Evolutionary conservation across 225 moss, liverwort and hornwort genomes (phyloP).

Genomic region (Marchantia polymorpha): DNA sequence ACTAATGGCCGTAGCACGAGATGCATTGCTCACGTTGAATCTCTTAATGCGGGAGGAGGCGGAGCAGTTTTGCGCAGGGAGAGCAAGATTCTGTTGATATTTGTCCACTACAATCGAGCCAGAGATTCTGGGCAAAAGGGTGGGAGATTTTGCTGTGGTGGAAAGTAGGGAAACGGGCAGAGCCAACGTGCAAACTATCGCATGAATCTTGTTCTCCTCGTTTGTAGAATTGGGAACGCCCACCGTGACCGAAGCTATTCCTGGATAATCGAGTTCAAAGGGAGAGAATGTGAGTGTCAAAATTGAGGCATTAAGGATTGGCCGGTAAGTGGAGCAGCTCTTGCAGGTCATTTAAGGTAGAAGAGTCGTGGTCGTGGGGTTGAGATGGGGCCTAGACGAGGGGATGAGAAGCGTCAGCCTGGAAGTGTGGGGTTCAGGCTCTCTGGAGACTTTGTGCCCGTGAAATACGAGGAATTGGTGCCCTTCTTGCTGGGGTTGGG

Average conservation of each 20-base stretch:
- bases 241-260: neutral
- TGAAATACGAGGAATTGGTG: neutral
- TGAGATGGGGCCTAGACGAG: conserved; percentile 4
- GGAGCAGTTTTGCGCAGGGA: too few relatives aligned
- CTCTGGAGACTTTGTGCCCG: neutral
- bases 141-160: neutral
- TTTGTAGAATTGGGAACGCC: neutral
- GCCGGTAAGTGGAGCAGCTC: neutral
- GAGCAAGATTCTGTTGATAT: too few relatives aligned
- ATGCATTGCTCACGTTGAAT: too few relatives aligned
- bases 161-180: neutral
- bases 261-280: neutral
- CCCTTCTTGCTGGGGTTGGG: conserved; percentile 11
- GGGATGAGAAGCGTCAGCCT: neutral
- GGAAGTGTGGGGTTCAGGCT: neutral
- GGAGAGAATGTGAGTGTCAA: neutral
- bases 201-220: neutral
- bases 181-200: neutral
- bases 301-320: neutral
- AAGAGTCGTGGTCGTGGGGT: neutral
- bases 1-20: too few relatives aligned
- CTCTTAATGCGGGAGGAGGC: too few relatives aligned
- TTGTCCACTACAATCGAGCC: too few relatives aligned
- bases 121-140: too few relatives aligned
- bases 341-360: neutral